A percentile compares a stretch with the other conserved stretches of the same genome.
These are phyloP conservation scores for Conringia planisiliqua DNA, from an alignment of 345 rosid species.

Conservation along the genomic window DNA sequence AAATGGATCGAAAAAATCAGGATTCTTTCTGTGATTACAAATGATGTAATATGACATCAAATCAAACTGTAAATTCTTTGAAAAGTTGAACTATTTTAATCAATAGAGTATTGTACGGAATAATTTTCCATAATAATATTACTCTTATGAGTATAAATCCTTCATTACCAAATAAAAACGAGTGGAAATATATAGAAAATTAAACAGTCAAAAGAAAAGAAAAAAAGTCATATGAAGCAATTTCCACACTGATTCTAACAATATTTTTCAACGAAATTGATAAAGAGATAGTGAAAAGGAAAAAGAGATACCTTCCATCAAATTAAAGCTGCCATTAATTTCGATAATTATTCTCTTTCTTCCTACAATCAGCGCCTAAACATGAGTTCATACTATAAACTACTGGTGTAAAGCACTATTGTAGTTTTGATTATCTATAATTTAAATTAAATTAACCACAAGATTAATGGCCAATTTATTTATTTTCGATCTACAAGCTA, in stretches of 20 bases:
- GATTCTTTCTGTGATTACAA: background rate
- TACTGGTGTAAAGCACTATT: background rate
- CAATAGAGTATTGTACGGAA: background rate
- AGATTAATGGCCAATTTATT: background rate
- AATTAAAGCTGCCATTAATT: constrained; percentile 20
- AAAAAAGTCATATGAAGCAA: background rate
- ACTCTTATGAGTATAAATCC: background rate
- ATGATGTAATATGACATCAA: background rate
- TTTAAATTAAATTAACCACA: background rate
- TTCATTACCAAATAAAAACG: background rate
- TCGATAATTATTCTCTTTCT: background rate
- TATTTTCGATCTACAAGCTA: background rate
- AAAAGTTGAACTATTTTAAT: background rate
- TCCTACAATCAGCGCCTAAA: background rate
- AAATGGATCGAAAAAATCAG: background rate
- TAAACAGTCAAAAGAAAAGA: constrained; percentile 11
- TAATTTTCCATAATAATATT: background rate
- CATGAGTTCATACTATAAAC: background rate
- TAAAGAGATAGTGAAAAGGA: background rate
- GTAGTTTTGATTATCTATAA: background rate
- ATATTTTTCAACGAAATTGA: constrained; percentile 18
- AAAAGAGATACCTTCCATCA: background rate
- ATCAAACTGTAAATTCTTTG: background rate
- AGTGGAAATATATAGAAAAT: background rate
- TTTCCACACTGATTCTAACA: constrained; percentile 25